Conservation (phyloP, 2,329 filamentous ascomycete species). For the Pseudocercospora fijiensis region DNA sequence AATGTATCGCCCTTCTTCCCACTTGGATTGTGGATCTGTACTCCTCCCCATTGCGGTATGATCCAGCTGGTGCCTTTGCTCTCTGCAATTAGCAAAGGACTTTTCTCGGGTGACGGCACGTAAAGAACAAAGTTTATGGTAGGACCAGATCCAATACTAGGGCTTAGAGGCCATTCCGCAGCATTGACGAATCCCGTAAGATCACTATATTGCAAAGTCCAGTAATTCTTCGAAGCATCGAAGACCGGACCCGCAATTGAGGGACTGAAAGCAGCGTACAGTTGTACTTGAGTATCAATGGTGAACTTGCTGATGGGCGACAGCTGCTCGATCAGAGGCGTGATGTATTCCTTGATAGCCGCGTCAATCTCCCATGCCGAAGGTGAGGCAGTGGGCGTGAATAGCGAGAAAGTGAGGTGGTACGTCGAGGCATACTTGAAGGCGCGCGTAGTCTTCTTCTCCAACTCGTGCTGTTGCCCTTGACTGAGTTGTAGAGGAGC, state of each 20-base stretch:
- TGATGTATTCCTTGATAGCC: constrained; percentile 76
- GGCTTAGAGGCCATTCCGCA: constrained; percentile 93
- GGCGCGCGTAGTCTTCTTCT: constrained; percentile 72
- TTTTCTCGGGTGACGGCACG: constrained; percentile 68
- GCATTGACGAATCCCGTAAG: constrained; percentile 95
- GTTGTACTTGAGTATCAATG: constrained; percentile 91
- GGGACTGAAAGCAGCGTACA: constrained; percentile 73
- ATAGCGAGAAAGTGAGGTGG: constrained; percentile 92
- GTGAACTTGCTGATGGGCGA: constrained; percentile 90
- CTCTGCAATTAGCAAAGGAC: constrained; percentile 60
- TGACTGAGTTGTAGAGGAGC: constrained; percentile 36
- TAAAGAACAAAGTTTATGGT: constrained; percentile 97
- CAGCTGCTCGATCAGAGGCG: constrained; percentile 76
- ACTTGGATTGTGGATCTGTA: constrained; percentile 65
- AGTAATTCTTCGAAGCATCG: constrained; percentile 56
- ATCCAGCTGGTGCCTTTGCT: constrained; percentile 75
- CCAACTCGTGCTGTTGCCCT: constrained; percentile 48
- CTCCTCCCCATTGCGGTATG: constrained; percentile 91
- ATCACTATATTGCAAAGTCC: constrained; percentile 76
- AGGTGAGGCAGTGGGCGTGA: constrained; percentile 73
- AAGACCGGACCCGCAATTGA: constrained; percentile 60
- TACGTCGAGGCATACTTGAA: constrained; percentile 92
- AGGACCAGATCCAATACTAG: constrained; percentile 87
- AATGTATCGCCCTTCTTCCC: constrained; percentile 50
- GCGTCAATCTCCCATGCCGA: constrained; percentile 89